Base-by-base conservation (phyloP, 1,139 yeast genomes). In the Candida sp. region DNA sequence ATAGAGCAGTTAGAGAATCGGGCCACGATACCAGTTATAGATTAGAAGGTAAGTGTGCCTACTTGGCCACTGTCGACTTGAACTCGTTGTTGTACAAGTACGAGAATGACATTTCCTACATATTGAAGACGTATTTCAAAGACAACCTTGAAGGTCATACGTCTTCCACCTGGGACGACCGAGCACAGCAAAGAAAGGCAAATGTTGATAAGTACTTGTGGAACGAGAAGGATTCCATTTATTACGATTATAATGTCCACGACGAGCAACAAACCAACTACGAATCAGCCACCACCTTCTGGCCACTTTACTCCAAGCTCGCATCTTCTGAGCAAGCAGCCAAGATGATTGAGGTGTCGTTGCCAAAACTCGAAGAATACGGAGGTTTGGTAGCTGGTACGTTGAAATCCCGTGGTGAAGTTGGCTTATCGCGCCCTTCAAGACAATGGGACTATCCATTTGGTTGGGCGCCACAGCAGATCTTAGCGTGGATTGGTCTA, bases 381-480 rank as follows among this genome's bases (percentile, higher is more conserved):
- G 99, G 99, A 17, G 99, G 99, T 1, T 69, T 94, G 23, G 97
- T 84, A 1, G 88, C 97, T 0, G 96, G 98, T 41, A 88, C 97
- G 0, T 80, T 84, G 58, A 69, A 79, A 59, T 86, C 94, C 4
- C 77, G 97, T 53, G 98, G 98, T 28, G 84, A 75, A 17, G 74
- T 89, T 31, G 84, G 88, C 2, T 68, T 90, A 31, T 75, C 81
- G 48, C 77, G 93, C 59, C 97, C 97, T 26, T 85, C 90, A 33
- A 81, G 98, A 68, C 99, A 94, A 72, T 94, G 99, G 99, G 99
- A 94, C 68, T 94, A 87, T 66, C 99, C 99, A 5, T 91, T 77
- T 64, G 99, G 98, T 4, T 94, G 99, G 99, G 98, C 99, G 0
- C 99, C 99, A 2, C 99, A 96, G 67, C 99, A 94, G 68, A 90